Evolutionary conservation across 768 basidiomycete genomes (phyloP).

Genomic region (Leucocoprinus birnbaumii): DNA sequence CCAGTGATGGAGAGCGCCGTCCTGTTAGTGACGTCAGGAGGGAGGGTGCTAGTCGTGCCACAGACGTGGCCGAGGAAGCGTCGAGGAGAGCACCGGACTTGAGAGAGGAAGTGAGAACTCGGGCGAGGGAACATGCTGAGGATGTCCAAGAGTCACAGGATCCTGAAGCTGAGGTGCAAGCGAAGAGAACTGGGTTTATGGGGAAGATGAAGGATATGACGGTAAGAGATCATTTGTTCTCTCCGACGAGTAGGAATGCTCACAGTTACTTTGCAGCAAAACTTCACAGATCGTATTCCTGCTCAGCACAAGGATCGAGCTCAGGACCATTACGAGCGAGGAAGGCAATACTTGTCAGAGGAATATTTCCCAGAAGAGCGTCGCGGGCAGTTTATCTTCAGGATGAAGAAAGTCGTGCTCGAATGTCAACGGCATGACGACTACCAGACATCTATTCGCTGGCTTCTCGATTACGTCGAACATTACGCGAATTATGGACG

Average conservation of each 20-base stretch:
- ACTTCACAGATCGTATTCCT: constrained; percentile 51
- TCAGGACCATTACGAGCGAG: constrained; percentile 51
- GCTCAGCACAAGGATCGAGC: constrained; percentile 63
- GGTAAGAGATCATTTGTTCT: constrained; percentile 17
- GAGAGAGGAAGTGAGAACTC: constrained; percentile 10
- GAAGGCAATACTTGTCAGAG: constrained; percentile 68
- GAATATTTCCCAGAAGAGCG: constrained; percentile 91
- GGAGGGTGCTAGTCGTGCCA: constrained; percentile 19
- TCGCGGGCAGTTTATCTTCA: constrained; percentile 89
- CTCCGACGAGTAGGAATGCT: not conserved
- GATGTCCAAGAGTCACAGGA: constrained; percentile 3
- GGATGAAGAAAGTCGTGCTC: constrained; percentile 89
- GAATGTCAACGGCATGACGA: constrained; percentile 93
- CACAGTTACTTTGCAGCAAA: constrained; percentile 18
- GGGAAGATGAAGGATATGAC: constrained; percentile 28
- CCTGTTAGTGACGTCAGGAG: constrained; percentile 19
- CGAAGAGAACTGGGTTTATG: constrained; percentile 32
- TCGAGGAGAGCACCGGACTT: no score
- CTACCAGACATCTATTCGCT: constrained; percentile 79
- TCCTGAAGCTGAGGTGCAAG: constrained; percentile 10
- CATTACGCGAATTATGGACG: constrained; percentile 58
- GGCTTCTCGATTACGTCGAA: constrained; percentile 63
- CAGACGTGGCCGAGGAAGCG: constrained; percentile 12
- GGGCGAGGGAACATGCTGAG: constrained; percentile 7
- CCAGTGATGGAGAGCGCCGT: constrained; percentile 30